phyloP scores from a whole-genome alignment of 2,329 filamentous ascomycete species.

The Thelonectria blattea region DNA sequence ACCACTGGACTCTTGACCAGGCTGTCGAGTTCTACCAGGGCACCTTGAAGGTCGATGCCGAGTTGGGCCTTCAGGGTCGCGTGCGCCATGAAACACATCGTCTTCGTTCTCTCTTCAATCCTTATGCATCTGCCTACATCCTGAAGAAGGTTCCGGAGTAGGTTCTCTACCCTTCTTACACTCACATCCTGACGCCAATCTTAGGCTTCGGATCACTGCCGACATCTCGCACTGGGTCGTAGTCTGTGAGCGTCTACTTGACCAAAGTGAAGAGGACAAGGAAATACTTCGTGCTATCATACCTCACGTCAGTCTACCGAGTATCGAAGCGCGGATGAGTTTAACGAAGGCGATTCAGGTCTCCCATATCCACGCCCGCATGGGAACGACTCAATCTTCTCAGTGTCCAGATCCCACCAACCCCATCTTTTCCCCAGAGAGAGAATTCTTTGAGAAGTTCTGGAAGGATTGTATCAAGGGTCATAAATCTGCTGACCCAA shows the following conservation, averaged over 20 bases:
- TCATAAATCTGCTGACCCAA: conserved; percentile 5
- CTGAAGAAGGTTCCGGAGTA: conserved; percentile 41
- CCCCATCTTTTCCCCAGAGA: conserved; percentile 37
- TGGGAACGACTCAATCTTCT: conserved; percentile 45
- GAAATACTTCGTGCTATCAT: conserved; percentile 32
- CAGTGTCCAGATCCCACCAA: conserved; percentile 45
- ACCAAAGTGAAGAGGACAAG: conserved; percentile 28
- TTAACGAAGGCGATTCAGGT: not conserved
- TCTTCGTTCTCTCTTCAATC: conserved; percentile 28
- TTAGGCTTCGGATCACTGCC: conserved; percentile 33
- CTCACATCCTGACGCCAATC: not conserved
- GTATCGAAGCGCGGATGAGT: not conserved
- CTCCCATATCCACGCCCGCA: conserved; percentile 43
- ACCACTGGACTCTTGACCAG: conserved; percentile 41
- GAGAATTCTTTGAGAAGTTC: conserved; percentile 41
- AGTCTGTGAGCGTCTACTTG: conserved; percentile 31
- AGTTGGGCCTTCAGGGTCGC: conserved; percentile 38
- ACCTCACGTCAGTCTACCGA: conserved; percentile 37
- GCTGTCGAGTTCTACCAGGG: conserved; percentile 42
- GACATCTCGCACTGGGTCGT: conserved; percentile 39
- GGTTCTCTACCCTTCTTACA: not conserved
- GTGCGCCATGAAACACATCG: conserved; percentile 40
- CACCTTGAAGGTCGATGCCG: conserved; percentile 39
- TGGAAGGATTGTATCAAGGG: conserved; percentile 28
- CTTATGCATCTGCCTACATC: conserved; percentile 38